Evolutionary conservation across 2,329 filamentous ascomycete species (phyloP).

Genomic region (Penicillium sp.): DNA sequence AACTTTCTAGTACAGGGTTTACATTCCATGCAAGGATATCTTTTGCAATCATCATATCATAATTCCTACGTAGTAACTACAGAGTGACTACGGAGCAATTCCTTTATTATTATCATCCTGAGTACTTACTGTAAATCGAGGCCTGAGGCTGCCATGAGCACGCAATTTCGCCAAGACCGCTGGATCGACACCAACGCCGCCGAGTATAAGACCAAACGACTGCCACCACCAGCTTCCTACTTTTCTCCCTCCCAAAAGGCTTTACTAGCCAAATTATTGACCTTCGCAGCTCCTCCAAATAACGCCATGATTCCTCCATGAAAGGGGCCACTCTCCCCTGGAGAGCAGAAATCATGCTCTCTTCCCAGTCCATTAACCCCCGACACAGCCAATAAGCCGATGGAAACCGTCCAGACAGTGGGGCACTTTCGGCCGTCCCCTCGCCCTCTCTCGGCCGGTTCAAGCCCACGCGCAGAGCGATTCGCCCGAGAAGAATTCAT

Average conservation of each 20-base stretch:
- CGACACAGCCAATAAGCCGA: constrained; percentile 24
- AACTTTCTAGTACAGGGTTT: too few species aligned
- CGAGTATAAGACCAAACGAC: constrained; percentile 27
- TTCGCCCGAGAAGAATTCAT: background rate
- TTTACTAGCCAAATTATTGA: background rate
- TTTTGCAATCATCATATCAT: too few species aligned
- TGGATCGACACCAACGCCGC: constrained; percentile 12
- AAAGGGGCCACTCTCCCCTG: background rate
- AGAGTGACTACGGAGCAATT: too few species aligned
- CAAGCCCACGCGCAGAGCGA: too few species aligned
- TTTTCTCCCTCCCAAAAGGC: constrained; percentile 3
- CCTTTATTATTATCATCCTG: too few species aligned
- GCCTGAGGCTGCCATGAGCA: constrained; percentile 24
- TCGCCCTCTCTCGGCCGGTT: constrained; percentile 15
- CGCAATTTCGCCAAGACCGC: constrained; percentile 33
- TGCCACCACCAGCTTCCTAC: constrained; percentile 14
- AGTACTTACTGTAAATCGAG: background rate
- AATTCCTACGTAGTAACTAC: too few species aligned
- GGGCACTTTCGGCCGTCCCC: constrained; percentile 16
- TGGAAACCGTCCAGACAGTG: constrained; percentile 22
- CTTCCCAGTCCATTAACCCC: background rate
- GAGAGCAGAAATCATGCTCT: background rate
- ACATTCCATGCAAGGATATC: too few species aligned
- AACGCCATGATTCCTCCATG: background rate
- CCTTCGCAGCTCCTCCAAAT: background rate